Evolutionary conservation across 1,284 basidiomycete genomes (phyloP).

Genomic region (Puccinia hordei): DNA sequence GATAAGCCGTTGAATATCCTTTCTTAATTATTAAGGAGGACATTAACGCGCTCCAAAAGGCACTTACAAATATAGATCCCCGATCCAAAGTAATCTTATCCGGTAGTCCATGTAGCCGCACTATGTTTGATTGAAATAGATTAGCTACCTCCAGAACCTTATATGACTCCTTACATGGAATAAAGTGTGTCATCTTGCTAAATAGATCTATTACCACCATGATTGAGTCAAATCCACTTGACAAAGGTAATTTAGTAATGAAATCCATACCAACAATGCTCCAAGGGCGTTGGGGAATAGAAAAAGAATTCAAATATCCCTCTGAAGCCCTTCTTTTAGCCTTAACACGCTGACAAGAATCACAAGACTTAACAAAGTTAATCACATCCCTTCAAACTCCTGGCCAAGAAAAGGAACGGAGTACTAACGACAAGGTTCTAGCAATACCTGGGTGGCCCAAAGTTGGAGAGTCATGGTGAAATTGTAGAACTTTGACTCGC

Average conservation of each 20-base stretch:
- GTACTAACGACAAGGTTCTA: not conserved
- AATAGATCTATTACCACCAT: too few species aligned
- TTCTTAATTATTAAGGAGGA: not conserved
- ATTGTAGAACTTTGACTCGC: not conserved
- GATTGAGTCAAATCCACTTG: too few species aligned
- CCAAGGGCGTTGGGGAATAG: not conserved
- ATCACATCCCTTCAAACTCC: not conserved
- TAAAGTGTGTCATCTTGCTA: too few species aligned
- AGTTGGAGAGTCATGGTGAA: not conserved
- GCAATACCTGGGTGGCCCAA: slow-evolving; percentile 9
- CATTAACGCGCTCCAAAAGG: not conserved
- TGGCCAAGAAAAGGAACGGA: slow-evolving; percentile 15
- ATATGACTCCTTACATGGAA: not conserved
- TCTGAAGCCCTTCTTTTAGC: slow-evolving; percentile 57
- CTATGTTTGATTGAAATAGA: not conserved
- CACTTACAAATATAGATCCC: slow-evolving; percentile 9
- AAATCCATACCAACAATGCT: not conserved
- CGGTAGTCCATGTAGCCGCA: slow-evolving; percentile 5
- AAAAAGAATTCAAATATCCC: slow-evolving; percentile 52
- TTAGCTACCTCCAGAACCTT: not conserved
- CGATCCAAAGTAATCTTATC: not conserved
- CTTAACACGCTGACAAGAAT: slow-evolving; percentile 55
- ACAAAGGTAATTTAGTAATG: too few species aligned
- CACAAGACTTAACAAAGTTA: slow-evolving; percentile 54
- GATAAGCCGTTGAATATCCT: slow-evolving; percentile 7